Base-by-base conservation (phyloP, 2,329 filamentous ascomycete species). In the Stagonosporopsis chrysanthemi region DNA sequence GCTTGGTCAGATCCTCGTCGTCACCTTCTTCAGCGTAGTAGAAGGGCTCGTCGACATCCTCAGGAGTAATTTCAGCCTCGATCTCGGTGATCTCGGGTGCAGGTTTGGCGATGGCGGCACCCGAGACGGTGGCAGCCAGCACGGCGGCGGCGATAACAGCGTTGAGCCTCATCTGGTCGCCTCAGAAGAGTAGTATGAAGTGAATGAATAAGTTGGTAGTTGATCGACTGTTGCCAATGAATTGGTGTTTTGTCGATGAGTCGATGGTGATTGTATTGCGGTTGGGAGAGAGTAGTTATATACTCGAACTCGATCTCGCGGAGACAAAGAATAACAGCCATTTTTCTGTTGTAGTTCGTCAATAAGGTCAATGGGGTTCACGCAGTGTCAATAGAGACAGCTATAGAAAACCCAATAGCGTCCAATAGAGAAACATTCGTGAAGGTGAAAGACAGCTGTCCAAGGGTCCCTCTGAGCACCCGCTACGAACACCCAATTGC, bases 121-220 rank as follows among this genome's bases (percentile, higher is more conserved):
- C 72, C 58, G 75, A 70, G 62, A 75, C 70, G 66, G 76, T 75
- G 46, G 75, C 76, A 49, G 77, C 77, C 45, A 83, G 58, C 47
- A 80, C 68, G 48, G 73, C 65, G 52, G 78, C 73, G 44, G 77
- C 66, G 50, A 81, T 65, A 49, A 81, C 54, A 51, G 76, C 67
- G 62, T 78, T 72, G 69, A 83, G 64, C 76, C 82, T 84, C 83
- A 85, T 85, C 50, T 55, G 70, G 65, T 56, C 43, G 48, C 50
- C 62, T 56, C 53, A 69, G 61, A 52, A 61, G 64, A 60, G 43
- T 36, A 42, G 35, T 38, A 31, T 50, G 17, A 23, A 56, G 53
- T 41, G 54, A 53, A 49, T 62, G 58, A 58, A 60, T 31, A 31
- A 57, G 56, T 52, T 40, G 59, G 26, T 41, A n/a, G 24, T 54